Percentiles rank a stretch among this genome's conserved stretches.
phyloP scores from a whole-genome alignment of 495 filamentous ascomycete species.

The Aspergillus carlsbadensis region DNA sequence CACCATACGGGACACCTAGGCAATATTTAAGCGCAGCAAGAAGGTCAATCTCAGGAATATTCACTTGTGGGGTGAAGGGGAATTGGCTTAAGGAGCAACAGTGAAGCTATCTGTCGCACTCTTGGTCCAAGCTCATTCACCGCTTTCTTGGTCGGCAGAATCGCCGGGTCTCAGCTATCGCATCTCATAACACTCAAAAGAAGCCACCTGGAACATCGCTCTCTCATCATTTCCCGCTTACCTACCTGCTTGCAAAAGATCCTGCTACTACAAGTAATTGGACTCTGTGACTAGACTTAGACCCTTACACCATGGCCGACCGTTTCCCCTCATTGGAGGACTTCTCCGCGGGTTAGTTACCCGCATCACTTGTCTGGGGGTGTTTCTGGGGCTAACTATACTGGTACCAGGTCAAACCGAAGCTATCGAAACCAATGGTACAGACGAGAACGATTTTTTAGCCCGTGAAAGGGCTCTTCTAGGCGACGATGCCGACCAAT shows the following conservation, averaged over 20 bases:
- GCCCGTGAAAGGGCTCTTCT: constrained; percentile 83
- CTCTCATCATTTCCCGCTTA: constrained; percentile 6
- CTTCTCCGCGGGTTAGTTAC: constrained; percentile 77
- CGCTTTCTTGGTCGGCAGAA: constrained; percentile 34
- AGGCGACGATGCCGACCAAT: constrained; percentile 90
- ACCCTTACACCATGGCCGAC: constrained; percentile 71
- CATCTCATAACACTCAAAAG: constrained; percentile 26
- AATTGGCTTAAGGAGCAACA: not conserved
- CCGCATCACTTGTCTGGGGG: constrained; percentile 12
- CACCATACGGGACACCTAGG: not conserved
- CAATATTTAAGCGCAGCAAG: not conserved
- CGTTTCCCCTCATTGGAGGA: constrained; percentile 96
- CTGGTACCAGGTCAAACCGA: constrained; percentile 56
- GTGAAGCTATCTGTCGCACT: constrained; percentile 12
- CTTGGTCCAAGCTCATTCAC: constrained; percentile 24
- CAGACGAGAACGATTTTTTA: constrained; percentile 74
- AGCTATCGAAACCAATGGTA: constrained; percentile 42
- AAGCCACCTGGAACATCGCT: constrained; percentile 29
- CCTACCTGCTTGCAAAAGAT: not conserved
- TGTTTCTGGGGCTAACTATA: constrained; percentile 26
- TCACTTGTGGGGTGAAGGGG: not conserved
- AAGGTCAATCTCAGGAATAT: not conserved
- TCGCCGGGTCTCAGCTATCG: constrained; percentile 15
- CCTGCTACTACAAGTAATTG: not conserved
- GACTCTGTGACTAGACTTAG: not conserved